phyloP scores from a whole-genome alignment of 1,139 yeast genomes.

The Magnusiomyces ingens region DNA sequence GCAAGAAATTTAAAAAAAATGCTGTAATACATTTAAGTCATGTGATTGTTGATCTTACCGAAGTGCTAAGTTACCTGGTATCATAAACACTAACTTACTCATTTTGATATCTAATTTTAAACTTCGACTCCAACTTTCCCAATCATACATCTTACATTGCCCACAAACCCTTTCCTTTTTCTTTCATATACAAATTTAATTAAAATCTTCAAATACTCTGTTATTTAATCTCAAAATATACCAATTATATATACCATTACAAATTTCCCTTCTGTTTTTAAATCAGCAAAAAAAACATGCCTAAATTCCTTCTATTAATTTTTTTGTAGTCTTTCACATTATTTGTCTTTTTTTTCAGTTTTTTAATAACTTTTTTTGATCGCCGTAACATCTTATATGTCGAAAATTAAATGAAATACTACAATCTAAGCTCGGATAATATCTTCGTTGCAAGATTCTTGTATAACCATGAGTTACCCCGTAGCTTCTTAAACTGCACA shows the following conservation, averaged over 20 bases:
- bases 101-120: too few species aligned
- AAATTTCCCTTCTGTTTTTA: not conserved
- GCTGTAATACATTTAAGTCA: too few species aligned
- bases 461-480: slow-evolving; percentile 95
- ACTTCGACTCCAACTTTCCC: too few species aligned
- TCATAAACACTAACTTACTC: too few species aligned
- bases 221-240: not conserved
- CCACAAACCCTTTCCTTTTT: too few species aligned
- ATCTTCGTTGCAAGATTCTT: slow-evolving; percentile 89
- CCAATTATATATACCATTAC: not conserved
- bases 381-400: not conserved
- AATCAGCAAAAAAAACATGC: not conserved
- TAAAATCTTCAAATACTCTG: too few species aligned
- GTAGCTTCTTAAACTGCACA: slow-evolving; percentile 86
- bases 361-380: not conserved
- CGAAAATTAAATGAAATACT: slow-evolving; percentile 5
- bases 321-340: not conserved
- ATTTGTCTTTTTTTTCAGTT: not conserved
- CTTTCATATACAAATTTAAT: too few species aligned
- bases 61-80: too few species aligned
- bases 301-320: not conserved
- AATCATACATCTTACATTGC: too few species aligned
- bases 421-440: slow-evolving; percentile 64
- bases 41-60: too few species aligned
- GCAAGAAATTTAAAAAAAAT: not conserved